Percentiles rank a stretch among this genome's conserved stretches.
Conservation (phyloP, 306 rosid species). For the Acacia melanoxylon region DNA sequence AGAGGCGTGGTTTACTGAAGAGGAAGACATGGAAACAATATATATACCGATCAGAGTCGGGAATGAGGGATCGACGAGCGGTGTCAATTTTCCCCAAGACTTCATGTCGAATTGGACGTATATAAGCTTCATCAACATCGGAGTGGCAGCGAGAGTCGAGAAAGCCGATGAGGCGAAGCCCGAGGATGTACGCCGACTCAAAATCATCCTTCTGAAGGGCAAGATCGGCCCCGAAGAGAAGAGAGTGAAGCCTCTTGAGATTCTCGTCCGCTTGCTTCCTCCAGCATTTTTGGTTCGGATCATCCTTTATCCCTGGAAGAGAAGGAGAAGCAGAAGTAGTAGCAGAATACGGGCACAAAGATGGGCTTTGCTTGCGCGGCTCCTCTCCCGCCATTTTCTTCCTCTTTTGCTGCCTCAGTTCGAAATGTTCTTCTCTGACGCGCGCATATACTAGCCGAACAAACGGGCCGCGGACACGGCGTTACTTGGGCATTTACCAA, state of each 20-base stretch:
- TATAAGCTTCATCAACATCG: conserved; percentile 57
- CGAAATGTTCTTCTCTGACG: not conserved
- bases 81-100: conserved; percentile 46
- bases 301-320: conserved; percentile 11
- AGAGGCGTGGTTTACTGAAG: not conserved
- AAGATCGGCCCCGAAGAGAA: conserved; percentile 66
- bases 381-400: conserved; percentile 69
- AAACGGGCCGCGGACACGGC: not conserved
- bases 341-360: not conserved
- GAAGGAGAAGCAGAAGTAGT: conserved; percentile 22
- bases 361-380: conserved; percentile 22
- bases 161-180: conserved; percentile 85
- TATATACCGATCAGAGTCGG: conserved; percentile 66
- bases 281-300: conserved; percentile 49
- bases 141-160: conserved; percentile 61
- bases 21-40: not conserved
- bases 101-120: conserved; percentile 66
- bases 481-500: not conserved
- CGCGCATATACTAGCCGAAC: not conserved
- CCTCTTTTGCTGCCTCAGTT: not conserved
- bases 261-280: conserved; percentile 57
- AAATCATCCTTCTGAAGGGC: conserved; percentile 60
- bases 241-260: conserved; percentile 76
- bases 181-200: conserved; percentile 60
- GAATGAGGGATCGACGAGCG: conserved; percentile 59